Base-by-base conservation (phyloP, 2,329 filamentous ascomycete genomes). In the Davidsoniella virescens region DNA sequence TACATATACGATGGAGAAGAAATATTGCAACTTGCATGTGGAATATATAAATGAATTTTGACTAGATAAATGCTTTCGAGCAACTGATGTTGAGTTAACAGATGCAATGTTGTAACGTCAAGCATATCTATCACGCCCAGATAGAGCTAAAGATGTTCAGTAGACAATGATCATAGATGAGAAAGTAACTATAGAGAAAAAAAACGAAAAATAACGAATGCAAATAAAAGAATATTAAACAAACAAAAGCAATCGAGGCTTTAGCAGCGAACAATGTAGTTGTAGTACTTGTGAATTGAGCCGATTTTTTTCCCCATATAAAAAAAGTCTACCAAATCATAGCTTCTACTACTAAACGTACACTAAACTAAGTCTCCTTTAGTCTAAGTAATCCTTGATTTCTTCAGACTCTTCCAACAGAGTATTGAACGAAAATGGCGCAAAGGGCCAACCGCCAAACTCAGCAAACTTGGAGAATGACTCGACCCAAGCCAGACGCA, bases 391-490 rank as follows among this genome's bases (percentile, higher is more conserved):
- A 55, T 76, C 72, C 58, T 70, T 74, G 58, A 76, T 61, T 51
- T 75, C 70, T 55, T 79, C 75, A 54, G 92, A 85, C 63, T 94
- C 87, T 65, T 94, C 88, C 57, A 95, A 67, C 62, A 94, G 68
- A 36, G 76, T 72, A 67, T 82, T 79, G 65, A 95, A 95, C 55
- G 84, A 92, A 63, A 95, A 94, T 4, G 88, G 88, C 61, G 81
- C 73, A 65, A 95, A 95, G 1, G 87, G 73, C 65, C 87, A 78
- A 49, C 88, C 88, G 53, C 85, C 84, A 60, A 92, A 92, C 63
- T 94, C 81, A 65, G 93, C 93, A 71, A 94, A 90, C 71, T 94
- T 94, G 68, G 86, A 93, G 79, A 95, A 95, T 16, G 88, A 90
- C 67, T 95, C 90, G 55, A 95, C 88, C 88, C 88, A 95, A 59